Evolutionary conservation across 306 rosid species (phyloP).

Genomic region (Gastrolobium bilobum): DNA sequence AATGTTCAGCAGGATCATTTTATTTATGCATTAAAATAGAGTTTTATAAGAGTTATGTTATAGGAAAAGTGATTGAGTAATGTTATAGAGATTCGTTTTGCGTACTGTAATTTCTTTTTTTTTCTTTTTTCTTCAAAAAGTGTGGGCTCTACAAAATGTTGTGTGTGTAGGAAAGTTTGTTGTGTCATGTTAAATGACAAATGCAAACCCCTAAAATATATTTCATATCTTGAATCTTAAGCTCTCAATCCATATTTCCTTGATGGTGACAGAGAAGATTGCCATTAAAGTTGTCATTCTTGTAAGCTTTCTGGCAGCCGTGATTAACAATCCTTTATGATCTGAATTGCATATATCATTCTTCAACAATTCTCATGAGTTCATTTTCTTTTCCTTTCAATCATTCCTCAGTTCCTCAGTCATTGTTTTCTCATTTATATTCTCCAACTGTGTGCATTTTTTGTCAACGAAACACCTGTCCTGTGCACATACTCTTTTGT

Average conservation of each 20-base stretch:
- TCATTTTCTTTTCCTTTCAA: background rate
- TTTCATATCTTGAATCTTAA: slow-evolving; percentile 4
- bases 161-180: no score
- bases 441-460: background rate
- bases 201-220: no score
- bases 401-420: background rate
- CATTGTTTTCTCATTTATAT: background rate
- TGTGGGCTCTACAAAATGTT: no score
- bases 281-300: background rate
- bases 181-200: no score
- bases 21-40: background rate
- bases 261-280: background rate
- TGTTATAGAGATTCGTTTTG: no score
- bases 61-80: no score
- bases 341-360: slow-evolving; percentile 19
- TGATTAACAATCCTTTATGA: slow-evolving; percentile 5
- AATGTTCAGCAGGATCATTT: background rate
- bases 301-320: background rate
- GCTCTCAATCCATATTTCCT: background rate
- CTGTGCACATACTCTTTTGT: background rate
- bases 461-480: background rate
- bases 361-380: background rate
- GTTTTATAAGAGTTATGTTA: no score
- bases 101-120: no score
- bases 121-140: no score